Evolutionary conservation across 2,329 filamentous ascomycete genomes (phyloP).

Genomic region (Trichophyton verrucosum): DNA sequence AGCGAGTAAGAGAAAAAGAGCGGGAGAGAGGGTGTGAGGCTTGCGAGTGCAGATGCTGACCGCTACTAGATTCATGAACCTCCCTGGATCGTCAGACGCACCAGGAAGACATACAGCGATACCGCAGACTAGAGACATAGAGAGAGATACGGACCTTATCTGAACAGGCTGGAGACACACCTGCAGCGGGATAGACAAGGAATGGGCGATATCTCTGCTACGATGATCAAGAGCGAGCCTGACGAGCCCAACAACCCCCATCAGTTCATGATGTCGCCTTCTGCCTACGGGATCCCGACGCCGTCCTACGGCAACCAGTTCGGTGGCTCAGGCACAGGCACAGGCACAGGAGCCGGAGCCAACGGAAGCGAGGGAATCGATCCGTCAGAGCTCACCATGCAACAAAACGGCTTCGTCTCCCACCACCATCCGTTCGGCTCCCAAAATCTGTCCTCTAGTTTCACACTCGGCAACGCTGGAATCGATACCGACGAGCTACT

Average conservation of each 20-base stretch:
- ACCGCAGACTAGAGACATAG: not conserved
- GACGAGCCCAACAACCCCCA: conserved; percentile 46
- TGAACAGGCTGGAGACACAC: not conserved
- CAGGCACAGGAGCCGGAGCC: conserved; percentile 28
- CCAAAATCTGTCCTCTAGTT: conserved; percentile 56
- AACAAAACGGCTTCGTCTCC: conserved; percentile 35
- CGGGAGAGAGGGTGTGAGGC: not conserved
- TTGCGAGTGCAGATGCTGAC: not conserved
- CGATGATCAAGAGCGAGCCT: conserved; percentile 57
- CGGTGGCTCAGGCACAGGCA: conserved; percentile 27
- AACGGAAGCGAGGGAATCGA: conserved; percentile 51
- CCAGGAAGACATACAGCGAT: not conserved
- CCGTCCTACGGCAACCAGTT: conserved; percentile 40
- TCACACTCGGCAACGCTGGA: conserved; percentile 62
- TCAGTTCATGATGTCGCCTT: conserved; percentile 38
- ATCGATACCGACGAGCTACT: conserved; percentile 83
- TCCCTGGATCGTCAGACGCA: not conserved
- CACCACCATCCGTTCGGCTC: conserved; percentile 44
- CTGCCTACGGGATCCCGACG: conserved; percentile 41
- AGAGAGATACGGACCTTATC: not conserved
- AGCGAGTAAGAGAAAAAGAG: not conserved
- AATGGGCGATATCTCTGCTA: conserved; percentile 46
- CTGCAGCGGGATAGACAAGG: not conserved
- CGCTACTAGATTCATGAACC: not conserved
- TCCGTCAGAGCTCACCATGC: conserved; percentile 72